Conservation (phyloP, 2,329 filamentous ascomycete genomes). For the Fusarium sp. region DNA sequence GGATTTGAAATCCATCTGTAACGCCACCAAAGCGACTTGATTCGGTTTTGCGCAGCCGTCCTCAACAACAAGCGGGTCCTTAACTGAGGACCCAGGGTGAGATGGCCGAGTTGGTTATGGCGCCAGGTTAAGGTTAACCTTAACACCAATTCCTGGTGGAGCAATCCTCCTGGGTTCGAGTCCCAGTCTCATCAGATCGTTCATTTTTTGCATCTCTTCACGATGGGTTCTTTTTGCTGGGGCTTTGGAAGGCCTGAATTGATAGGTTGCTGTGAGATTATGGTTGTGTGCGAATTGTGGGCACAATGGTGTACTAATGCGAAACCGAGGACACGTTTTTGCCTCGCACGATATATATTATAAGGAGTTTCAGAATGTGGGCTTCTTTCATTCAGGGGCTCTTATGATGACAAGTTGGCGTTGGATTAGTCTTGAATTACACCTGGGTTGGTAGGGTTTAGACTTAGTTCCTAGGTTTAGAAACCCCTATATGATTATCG, state of each 20-base stretch:
- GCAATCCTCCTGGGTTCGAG: conserved; percentile 50
- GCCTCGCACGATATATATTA: conserved; percentile 13
- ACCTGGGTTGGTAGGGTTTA: conserved; percentile 6
- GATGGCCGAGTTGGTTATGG: conserved; percentile 50
- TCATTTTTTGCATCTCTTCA: conserved; percentile 30
- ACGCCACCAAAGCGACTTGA: conserved; percentile 13
- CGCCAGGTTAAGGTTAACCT: conserved; percentile 48
- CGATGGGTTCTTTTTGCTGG: conserved; percentile 17
- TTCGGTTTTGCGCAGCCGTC: conserved; percentile 12
- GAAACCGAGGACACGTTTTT: not conserved
- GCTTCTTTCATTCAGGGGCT: conserved; percentile 6
- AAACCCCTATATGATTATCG: not conserved
- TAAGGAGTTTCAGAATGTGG: conserved; percentile 35
- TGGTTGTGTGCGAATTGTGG: not conserved
- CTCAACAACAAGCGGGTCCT: conserved; percentile 41
- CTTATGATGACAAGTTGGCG: conserved; percentile 18
- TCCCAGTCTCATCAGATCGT: conserved; percentile 47
- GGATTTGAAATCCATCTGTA: conserved; percentile 4
- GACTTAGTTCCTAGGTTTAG: conserved; percentile 10
- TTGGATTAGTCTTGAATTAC: conserved; percentile 13
- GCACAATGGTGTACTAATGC: not conserved
- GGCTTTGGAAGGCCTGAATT: not conserved
- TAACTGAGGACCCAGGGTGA: conserved; percentile 32
- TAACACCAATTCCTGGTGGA: conserved; percentile 46
- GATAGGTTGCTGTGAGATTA: not conserved